phyloP scores from a whole-genome alignment of 2,329 filamentous ascomycete species.

The Paraphoma chrysanthemicola region DNA sequence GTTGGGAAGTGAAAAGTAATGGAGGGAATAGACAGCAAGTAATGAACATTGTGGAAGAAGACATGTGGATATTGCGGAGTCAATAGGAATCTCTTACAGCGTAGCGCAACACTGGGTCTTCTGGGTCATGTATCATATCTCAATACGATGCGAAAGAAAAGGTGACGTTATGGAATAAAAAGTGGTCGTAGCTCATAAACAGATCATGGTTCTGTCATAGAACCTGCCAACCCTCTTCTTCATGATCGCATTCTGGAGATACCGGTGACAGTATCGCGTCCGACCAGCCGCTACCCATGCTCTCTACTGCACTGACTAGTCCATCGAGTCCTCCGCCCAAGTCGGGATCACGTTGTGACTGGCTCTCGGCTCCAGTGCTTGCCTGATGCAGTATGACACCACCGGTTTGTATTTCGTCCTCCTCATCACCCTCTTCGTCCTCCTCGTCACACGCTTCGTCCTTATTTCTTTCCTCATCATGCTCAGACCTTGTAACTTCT shows the following conservation, averaged over 20 bases:
- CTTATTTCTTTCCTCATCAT: neutral
- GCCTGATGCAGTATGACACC: neutral
- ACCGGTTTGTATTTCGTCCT: neutral
- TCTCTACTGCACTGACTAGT: neutral
- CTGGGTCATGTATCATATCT: too few relatives aligned
- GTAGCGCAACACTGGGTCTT: too few relatives aligned
- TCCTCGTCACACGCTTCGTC: neutral
- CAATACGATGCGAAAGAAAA: too few relatives aligned
- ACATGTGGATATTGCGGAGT: too few relatives aligned
- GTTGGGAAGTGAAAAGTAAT: too few relatives aligned
- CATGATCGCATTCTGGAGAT: neutral
- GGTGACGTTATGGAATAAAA: too few relatives aligned
- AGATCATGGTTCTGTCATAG: too few relatives aligned
- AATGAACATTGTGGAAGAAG: too few relatives aligned
- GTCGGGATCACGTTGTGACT: neutral
- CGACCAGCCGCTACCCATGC: slow-evolving; percentile 11
- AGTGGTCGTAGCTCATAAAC: too few relatives aligned
- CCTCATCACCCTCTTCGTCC: neutral
- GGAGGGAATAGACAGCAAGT: too few relatives aligned
- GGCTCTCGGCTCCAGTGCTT: neutral
- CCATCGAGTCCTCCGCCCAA: neutral
- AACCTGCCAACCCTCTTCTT: slow-evolving; percentile 15
- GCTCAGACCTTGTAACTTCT: neutral
- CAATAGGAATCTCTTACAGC: too few relatives aligned
- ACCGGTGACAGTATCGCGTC: slow-evolving; percentile 13